phyloP scores from a whole-genome alignment of 75 land plant species.

The Gnetum montanum region DNA sequence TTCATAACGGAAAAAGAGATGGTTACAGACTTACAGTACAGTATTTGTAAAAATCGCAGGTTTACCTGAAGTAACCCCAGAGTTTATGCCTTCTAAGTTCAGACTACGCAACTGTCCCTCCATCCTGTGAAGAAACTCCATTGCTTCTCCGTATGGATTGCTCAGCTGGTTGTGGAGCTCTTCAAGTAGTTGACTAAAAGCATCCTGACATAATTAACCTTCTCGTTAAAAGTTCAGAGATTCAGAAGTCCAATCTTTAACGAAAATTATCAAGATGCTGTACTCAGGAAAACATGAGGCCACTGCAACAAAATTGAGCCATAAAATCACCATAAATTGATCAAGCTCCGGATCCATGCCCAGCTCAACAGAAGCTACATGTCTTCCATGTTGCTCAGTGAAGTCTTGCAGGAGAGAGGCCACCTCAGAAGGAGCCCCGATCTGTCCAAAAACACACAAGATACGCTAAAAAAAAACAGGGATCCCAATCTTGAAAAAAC shows the following conservation, averaged over 20 bases:
- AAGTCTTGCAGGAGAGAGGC: conserved; percentile 40
- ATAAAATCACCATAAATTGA: conserved; percentile 58
- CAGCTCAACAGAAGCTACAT: not conserved
- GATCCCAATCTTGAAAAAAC: not conserved
- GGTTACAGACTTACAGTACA: no score
- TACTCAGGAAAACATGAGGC: no score
- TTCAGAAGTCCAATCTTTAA: no score
- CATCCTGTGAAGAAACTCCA: conserved; percentile 37
- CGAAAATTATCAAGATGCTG: no score
- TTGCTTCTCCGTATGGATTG: conserved; percentile 66
- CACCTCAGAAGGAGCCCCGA: conserved; percentile 61
- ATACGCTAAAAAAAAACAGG: no score
- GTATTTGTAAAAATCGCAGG: no score
- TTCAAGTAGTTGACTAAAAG: conserved; percentile 41
- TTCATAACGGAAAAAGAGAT: no score
- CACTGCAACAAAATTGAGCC: no score
- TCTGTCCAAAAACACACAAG: conserved; percentile 14
- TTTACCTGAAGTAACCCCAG: no score
- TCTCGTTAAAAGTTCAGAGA: no score
- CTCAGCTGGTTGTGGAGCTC: conserved; percentile 44
- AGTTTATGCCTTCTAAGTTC: conserved; percentile 23
- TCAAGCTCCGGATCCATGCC: conserved; percentile 89
- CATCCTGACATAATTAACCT: conserved; percentile 45
- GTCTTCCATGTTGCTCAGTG: conserved; percentile 2
- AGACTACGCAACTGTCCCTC: conserved; percentile 43